Percentiles rank a stretch among this genome's conserved stretches.
These are phyloP conservation scores for Hypocreales sp. DNA, from an alignment of 2,329 filamentous ascomycete species.

Conservation along the genomic window DNA sequence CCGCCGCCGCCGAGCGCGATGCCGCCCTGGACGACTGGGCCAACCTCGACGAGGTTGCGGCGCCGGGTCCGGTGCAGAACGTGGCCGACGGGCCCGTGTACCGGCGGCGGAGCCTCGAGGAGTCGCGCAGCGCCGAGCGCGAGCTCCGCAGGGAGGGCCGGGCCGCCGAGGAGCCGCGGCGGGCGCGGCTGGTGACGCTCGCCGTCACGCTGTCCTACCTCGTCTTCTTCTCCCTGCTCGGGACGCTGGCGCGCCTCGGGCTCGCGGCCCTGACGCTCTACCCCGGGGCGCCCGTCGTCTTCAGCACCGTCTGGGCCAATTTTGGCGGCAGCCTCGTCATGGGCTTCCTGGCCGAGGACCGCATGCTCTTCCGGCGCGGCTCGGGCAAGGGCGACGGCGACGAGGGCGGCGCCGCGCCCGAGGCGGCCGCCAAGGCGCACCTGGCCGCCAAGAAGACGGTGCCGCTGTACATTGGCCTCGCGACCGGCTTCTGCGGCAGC, in stretches of 20 bases:
- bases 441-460: constrained; percentile 65
- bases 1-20: no score
- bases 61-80: constrained; percentile 12
- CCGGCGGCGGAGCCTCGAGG: constrained; percentile 5
- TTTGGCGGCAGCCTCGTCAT: constrained; percentile 67
- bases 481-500: constrained; percentile 78
- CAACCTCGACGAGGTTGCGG: constrained; percentile 27
- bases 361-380: constrained; percentile 55
- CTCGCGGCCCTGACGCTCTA: constrained; percentile 69
- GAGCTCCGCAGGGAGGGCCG: constrained; percentile 5
- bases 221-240: constrained; percentile 70
- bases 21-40: constrained; percentile 15
- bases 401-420: constrained; percentile 16
- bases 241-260: constrained; percentile 70
- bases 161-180: constrained; percentile 4
- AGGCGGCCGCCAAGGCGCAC: constrained; percentile 39
- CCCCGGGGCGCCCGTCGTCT: constrained; percentile 58
- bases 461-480: constrained; percentile 73
- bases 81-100: constrained; percentile 4
- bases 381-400: constrained; percentile 32
- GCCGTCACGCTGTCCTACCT: constrained; percentile 68
- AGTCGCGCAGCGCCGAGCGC: constrained; percentile 3
- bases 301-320: constrained; percentile 75
- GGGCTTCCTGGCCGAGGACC: constrained; percentile 73
- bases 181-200: constrained; percentile 38